Evolutionary conservation across 2,329 filamentous ascomycete species (phyloP).

Genomic region (Ophiocordyceps robertsii): DNA sequence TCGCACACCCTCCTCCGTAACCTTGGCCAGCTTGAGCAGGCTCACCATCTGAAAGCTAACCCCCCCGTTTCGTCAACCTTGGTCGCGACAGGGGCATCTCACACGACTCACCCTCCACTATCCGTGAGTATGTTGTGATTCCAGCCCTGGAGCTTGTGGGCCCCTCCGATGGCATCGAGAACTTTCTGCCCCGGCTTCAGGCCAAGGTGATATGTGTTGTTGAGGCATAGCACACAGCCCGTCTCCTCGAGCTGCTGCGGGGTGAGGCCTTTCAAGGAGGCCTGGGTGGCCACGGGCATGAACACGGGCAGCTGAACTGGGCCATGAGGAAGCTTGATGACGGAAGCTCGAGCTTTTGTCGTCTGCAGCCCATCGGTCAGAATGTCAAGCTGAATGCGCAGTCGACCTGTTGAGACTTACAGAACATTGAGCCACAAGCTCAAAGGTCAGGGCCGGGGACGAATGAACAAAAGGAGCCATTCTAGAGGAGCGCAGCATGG

Average conservation of each 20-base stretch:
- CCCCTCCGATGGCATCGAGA: slow-evolving; percentile 76
- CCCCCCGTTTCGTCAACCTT: background rate
- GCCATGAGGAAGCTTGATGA: slow-evolving; percentile 81
- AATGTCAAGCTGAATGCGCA: background rate
- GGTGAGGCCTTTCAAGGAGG: slow-evolving; percentile 86
- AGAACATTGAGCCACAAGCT: slow-evolving; percentile 66
- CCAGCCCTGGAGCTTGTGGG: slow-evolving; percentile 93
- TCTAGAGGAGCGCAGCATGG: slow-evolving; percentile 20
- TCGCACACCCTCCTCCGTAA: slow-evolving; percentile 90
- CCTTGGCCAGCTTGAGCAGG: slow-evolving; percentile 77
- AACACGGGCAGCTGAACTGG: slow-evolving; percentile 84
- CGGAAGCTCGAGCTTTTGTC: slow-evolving; percentile 84
- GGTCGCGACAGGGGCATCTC: slow-evolving; percentile 9
- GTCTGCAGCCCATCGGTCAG: slow-evolving; percentile 44
- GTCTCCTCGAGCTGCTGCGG: slow-evolving; percentile 85
- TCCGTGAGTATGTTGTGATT: slow-evolving; percentile 86
- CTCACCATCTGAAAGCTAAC: slow-evolving; percentile 96
- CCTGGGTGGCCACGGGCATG: slow-evolving; percentile 97
- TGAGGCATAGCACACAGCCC: slow-evolving; percentile 79
- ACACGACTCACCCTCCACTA: slow-evolving; percentile 46
- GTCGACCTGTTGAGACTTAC: slow-evolving; percentile 33
- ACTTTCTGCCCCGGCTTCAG: slow-evolving; percentile 88
- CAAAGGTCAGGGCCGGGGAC: slow-evolving; percentile 60
- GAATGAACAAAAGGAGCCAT: slow-evolving; percentile 40
- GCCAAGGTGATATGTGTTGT: slow-evolving; percentile 96